Evolutionary conservation across 345 rosid genomes (phyloP).

Genomic region (Diplotaxis tenuifolia): DNA sequence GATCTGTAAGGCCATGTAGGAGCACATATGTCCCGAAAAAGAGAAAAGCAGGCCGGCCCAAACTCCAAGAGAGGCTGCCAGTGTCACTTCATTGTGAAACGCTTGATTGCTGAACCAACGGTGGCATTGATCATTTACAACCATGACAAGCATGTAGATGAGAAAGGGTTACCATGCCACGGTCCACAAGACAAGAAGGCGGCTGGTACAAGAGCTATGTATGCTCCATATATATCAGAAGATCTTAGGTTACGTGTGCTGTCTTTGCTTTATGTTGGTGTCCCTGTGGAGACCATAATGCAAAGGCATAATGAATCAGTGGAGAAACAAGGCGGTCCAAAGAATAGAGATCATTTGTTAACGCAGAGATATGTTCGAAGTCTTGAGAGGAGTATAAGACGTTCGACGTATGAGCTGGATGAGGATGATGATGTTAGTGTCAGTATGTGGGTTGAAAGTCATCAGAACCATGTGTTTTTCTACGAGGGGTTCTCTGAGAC

Average conservation of each 20-base stretch:
- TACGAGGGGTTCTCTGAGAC: constrained; percentile 70
- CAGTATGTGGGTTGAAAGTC: constrained; percentile 85
- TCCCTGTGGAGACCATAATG: constrained; percentile 95
- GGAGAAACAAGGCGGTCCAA: constrained; percentile 89
- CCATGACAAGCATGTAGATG: constrained; percentile 86
- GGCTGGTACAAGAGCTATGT: constrained; percentile 94
- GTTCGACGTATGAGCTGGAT: constrained; percentile 76
- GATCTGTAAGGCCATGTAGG: constrained; percentile 83
- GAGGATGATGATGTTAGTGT: constrained; percentile 74
- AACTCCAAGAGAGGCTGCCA: constrained; percentile 92
- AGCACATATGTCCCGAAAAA: constrained; percentile 73
- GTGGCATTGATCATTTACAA: constrained; percentile 86
- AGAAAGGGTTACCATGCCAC: constrained; percentile 86
- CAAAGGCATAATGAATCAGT: constrained; percentile 91
- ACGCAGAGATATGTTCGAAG: constrained; percentile 90
- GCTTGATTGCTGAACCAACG: constrained; percentile 83
- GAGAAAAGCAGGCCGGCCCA: constrained; percentile 91
- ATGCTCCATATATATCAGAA: constrained; percentile 96
- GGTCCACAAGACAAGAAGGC: constrained; percentile 95
- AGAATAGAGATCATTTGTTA: constrained; percentile 80
- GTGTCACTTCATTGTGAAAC: constrained; percentile 95
- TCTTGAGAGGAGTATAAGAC: constrained; percentile 89
- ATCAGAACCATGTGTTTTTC: constrained; percentile 72
- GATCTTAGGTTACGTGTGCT: constrained; percentile 86
- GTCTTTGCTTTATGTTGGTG: constrained; percentile 87